Evolutionary conservation across 345 rosid species (phyloP), one percentile per base, ranked within the genome.

Genomic region (Syzygium aqueum): DNA sequence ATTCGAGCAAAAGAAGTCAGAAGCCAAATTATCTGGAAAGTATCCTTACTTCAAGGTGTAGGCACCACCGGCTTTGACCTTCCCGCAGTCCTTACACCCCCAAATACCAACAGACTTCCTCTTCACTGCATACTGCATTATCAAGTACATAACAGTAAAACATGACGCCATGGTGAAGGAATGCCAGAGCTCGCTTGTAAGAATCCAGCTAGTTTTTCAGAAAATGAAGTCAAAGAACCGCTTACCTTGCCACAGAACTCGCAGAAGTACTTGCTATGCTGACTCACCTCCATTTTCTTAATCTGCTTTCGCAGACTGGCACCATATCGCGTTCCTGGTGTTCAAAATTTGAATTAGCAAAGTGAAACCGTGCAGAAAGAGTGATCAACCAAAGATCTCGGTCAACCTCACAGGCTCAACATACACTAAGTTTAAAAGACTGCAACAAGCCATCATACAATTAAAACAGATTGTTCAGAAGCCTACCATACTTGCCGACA

Each of bases 61-160:
- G 57, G 93, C 92, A 73, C 93, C 93, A n/a, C 93, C 92, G 2
- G 92, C 92, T 85, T 90, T 92, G 77, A 92, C 90, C 85, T 90
- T 90, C 86, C 93, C 92, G 21, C 93, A 92, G 85, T 90, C 92
- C 85, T 92, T 92, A 87, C 93, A 92, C 1, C 92, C 89, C 93
- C 93, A 92, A 7, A 92, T 92, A n/a, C 93, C 93, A 11, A 92
- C 93, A 77, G 92, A 91, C 90, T 90, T 90, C 82, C 93, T 92
- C 86, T 92, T 92, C 65, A 92, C 92, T 3, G 93, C 93, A 40
- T 90, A 90, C 92, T 90, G 89, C 84, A 87, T 15, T 52, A 87
- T 33, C 21, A 2, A 61, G 30, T 17, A 30, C 23, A 50, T 13
- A 28, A 46, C 27, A 49, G 49, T 51, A 15, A 28, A 27, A n/a